These are phyloP conservation scores for Candida endomychidarum DNA, from an alignment of 805 yeast genomes.

Conservation along the genomic window DNA sequence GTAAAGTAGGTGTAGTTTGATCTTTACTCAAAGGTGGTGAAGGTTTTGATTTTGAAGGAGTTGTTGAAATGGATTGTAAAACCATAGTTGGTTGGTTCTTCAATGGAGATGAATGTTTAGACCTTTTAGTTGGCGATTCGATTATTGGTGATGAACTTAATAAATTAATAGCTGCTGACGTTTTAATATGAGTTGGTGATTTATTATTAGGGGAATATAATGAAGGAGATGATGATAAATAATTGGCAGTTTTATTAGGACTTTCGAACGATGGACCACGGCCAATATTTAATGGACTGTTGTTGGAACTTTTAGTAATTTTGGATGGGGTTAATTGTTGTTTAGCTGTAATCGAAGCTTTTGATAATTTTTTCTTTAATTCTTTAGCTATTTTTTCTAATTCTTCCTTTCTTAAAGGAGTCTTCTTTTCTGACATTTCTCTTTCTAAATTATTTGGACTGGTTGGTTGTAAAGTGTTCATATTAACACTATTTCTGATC, in stretches of 20 bases:
- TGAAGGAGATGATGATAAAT: constrained; percentile 26
- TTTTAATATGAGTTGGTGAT: constrained; percentile 40
- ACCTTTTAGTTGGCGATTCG: constrained; percentile 36
- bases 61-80: constrained; percentile 31
- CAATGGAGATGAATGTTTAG: constrained; percentile 15
- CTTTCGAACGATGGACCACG: constrained; percentile 22
- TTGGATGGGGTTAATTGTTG: constrained; percentile 25
- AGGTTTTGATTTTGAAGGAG: constrained; percentile 32
- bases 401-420: constrained; percentile 44
- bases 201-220: constrained; percentile 40
- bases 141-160: constrained; percentile 26
- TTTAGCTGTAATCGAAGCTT: constrained; percentile 46
- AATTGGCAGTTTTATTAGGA: constrained; percentile 17
- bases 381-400: constrained; percentile 45
- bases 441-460: constrained; percentile 5
- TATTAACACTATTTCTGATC: background rate
- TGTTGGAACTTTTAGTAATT: constrained; percentile 9
- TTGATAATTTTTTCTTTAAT: constrained; percentile 40
- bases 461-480: constrained; percentile 6
- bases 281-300: constrained; percentile 31
- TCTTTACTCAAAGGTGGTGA: constrained; percentile 24
- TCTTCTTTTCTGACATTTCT: constrained; percentile 19
- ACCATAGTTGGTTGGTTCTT: constrained; percentile 18
- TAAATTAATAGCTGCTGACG: constrained; percentile 35
- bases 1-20: constrained; percentile 32